Conservation (phyloP, 1,284 basidiomycete species). For the Retiboletus flavoniger region DNA sequence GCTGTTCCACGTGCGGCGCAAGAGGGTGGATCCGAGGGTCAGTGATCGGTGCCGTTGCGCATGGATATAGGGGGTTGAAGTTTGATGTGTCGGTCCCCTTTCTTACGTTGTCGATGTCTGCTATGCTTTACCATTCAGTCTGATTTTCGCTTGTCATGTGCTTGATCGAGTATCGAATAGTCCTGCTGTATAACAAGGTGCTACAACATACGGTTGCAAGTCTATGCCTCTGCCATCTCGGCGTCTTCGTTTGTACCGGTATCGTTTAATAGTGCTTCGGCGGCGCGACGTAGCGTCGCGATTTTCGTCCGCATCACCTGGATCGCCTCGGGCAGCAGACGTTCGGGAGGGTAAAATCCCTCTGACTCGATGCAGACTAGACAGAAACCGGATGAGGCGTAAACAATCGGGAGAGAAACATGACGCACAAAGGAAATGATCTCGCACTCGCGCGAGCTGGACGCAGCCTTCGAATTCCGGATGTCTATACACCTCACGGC, state of each 20-base stretch:
- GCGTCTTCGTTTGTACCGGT: conserved; percentile 36
- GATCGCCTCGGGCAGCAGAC: conserved; percentile 82
- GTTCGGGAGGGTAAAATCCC: conserved; percentile 82
- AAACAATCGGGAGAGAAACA: neutral
- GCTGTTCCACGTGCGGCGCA: conserved; percentile 16
- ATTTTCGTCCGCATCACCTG: conserved; percentile 85
- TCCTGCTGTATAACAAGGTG: conserved; percentile 7
- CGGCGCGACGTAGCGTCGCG: conserved; percentile 54
- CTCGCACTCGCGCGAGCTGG: conserved; percentile 82
- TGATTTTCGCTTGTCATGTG: neutral
- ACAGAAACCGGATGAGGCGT: conserved; percentile 1
- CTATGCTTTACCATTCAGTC: neutral
- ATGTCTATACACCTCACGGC: conserved; percentile 89
- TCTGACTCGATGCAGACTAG: conserved; percentile 90
- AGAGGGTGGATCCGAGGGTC: conserved; percentile 5
- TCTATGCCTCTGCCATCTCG: conserved; percentile 38
- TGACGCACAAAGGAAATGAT: conserved; percentile 89
- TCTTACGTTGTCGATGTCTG: neutral
- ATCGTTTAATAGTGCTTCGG: conserved; percentile 50
- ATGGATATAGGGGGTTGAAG: neutral
- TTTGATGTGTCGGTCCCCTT: neutral
- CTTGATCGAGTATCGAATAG: neutral
- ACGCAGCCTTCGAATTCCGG: conserved; percentile 88
- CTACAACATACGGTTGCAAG: neutral
- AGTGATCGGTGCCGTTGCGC: conserved; percentile 4